These are phyloP conservation scores for Solanum pimpinellifolium DNA, from an alignment of 257 asterid genomes.

Conservation along the genomic window DNA sequence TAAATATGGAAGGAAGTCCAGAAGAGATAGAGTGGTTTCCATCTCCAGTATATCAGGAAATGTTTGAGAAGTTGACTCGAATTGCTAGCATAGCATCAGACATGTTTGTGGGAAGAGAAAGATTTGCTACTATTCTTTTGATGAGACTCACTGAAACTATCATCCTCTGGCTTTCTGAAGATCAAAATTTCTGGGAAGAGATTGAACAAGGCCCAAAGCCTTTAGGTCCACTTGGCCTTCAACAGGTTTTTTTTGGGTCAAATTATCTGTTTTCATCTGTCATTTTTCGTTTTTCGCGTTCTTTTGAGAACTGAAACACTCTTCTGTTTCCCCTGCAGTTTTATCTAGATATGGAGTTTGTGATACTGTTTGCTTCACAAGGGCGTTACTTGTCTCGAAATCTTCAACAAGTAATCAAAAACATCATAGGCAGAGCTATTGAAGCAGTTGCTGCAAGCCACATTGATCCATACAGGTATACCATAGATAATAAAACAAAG, in stretches of 20 bases:
- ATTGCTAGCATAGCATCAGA: constrained; percentile 61
- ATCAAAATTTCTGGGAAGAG: constrained; percentile 90
- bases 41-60: constrained; percentile 82
- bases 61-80: constrained; percentile 52
- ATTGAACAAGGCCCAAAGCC: constrained; percentile 55
- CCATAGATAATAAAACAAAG: not conserved
- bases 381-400: constrained; percentile 85
- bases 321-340: constrained; percentile 33
- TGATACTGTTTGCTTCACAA: constrained; percentile 84
- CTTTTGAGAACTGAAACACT: not conserved
- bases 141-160: constrained; percentile 94
- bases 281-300: not conserved
- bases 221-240: constrained; percentile 84
- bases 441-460: constrained; percentile 75
- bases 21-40: constrained; percentile 90
- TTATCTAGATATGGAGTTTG: constrained; percentile 95
- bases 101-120: constrained; percentile 73
- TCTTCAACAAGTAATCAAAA: constrained; percentile 85
- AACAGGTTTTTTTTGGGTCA: not conserved
- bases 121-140: constrained; percentile 73
- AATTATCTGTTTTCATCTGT: not conserved
- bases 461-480: constrained; percentile 74
- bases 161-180: constrained; percentile 89
- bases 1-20: constrained; percentile 45
- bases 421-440: constrained; percentile 70